Base-by-base conservation (phyloP, 192 early-diverging fungal genomes). In the Mortierella claussenii region DNA sequence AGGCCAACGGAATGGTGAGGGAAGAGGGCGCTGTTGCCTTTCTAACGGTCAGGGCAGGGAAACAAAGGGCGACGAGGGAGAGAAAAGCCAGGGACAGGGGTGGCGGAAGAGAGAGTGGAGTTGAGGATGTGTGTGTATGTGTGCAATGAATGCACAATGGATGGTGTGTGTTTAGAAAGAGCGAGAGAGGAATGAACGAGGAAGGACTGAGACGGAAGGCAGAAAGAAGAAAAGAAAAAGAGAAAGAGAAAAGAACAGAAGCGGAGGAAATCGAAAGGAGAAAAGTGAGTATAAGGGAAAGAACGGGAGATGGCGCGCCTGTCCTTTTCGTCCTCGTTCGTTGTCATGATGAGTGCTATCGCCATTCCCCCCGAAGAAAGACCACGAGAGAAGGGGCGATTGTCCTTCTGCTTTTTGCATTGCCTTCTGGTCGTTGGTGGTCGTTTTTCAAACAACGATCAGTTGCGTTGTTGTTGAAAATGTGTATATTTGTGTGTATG, bases 181-280 rank as follows among this genome's bases (percentile, higher is more conserved):
- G 26, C 15, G 30, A 56, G 37, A 28, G 27, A 26, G 33, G 13
- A 13, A 28, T 23, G 17, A 40, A 37, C 12, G n/a, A 30, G 27
- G 55, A 28, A 31, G 33, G 60, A 62, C 30, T 15, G 23, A 12
- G 20, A 21, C 15, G 20, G 20, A 37, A 30, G 4, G 11, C 8
- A 26, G 15, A 24, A 57, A 32, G 20, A n/a, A 33, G 49, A 37
- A 40, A 24, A 34, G 36, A n/a, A 53, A 46, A 15, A 32, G 4
- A 44, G 37, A 31, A 60, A 13, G 12, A 31, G 40, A 23, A 26
- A 57, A 51, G 17, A 27, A 28, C 33, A n/a, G 10, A 33, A 45
- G 15, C n/a, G 40, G 51, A 30, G 13, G 40, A 69, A 58, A 32
- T 17, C 24, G 17, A 32, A 62, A 34, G 52, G 32, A 55, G 30